Conservation (phyloP, 805 yeast genomes). For the Candida hispaniensis region DNA sequence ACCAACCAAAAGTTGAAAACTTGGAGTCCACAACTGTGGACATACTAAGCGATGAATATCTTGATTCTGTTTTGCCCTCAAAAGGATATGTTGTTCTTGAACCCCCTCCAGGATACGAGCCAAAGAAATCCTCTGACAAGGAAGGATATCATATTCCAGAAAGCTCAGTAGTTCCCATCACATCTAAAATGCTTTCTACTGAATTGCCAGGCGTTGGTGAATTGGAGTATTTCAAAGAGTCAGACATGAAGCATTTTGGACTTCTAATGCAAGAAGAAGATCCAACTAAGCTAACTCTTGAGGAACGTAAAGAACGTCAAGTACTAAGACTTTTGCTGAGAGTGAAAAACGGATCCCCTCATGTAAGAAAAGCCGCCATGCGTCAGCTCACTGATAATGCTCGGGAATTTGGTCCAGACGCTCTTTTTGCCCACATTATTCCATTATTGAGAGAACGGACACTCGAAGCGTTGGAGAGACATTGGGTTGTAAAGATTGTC, state of each 20-base stretch:
- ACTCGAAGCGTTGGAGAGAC: slow-evolving; percentile 74
- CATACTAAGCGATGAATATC: slow-evolving; percentile 35
- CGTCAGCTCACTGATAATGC: slow-evolving; percentile 57
- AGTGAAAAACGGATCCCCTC: slow-evolving; percentile 69
- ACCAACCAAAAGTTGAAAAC: slow-evolving; percentile 19
- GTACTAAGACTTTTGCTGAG: slow-evolving; percentile 54
- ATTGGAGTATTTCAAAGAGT: slow-evolving; percentile 55
- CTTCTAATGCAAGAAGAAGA: slow-evolving; percentile 35
- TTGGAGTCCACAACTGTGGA: slow-evolving; percentile 22
- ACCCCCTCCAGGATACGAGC: slow-evolving; percentile 37
- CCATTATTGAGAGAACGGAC: slow-evolving; percentile 65
- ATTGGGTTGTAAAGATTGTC: slow-evolving; percentile 63
- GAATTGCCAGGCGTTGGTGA: slow-evolving; percentile 53
- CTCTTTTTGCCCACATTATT: slow-evolving; percentile 57
- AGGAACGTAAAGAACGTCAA: slow-evolving; percentile 48
- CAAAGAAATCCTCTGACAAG: slow-evolving; percentile 21
- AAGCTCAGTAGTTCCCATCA: too few relatives aligned
- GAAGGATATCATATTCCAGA: slow-evolving; percentile 46
- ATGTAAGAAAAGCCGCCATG: slow-evolving; percentile 56
- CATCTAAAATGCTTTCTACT: too few relatives aligned
- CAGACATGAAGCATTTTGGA: slow-evolving; percentile 63
- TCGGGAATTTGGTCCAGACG: slow-evolving; percentile 52
- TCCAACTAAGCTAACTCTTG: slow-evolving; percentile 33
- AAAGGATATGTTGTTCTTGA: slow-evolving; percentile 37
- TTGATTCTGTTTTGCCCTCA: slow-evolving; percentile 41